Percentiles rank a stretch among this genome's conserved stretches.
phyloP scores from a whole-genome alignment of 2,329 filamentous ascomycete species.

The Byssoonygena ceratinophila region DNA sequence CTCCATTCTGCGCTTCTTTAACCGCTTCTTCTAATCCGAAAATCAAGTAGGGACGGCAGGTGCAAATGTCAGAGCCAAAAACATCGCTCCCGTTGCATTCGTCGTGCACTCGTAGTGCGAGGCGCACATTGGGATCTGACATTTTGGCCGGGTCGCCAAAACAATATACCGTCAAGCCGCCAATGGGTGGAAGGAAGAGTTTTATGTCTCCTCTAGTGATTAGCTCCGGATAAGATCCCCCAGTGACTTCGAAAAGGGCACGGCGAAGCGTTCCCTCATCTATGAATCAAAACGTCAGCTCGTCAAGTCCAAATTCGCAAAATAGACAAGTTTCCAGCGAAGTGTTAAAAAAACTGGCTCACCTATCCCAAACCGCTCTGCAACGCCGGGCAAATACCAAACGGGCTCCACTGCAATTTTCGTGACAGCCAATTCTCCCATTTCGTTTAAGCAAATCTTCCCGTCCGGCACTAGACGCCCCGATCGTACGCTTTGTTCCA shows the following conservation, averaged over 20 bases:
- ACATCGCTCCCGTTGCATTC: slow-evolving; percentile 96
- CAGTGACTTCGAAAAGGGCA: slow-evolving; percentile 87
- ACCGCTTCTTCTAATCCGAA: slow-evolving; percentile 97
- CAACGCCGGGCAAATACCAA: slow-evolving; percentile 78
- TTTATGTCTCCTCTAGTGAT: slow-evolving; percentile 94
- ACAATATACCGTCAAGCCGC: slow-evolving; percentile 89
- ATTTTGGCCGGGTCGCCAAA: slow-evolving; percentile 94
- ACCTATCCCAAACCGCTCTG: slow-evolving; percentile 85
- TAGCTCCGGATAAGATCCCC: slow-evolving; percentile 89
- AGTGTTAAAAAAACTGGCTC: slow-evolving; percentile 21
- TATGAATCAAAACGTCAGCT: slow-evolving; percentile 21
- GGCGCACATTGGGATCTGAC: slow-evolving; percentile 67
- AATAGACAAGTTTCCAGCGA: not conserved
- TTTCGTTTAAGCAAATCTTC: slow-evolving; percentile 77
- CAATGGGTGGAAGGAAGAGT: slow-evolving; percentile 88
- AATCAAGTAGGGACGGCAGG: slow-evolving; percentile 81
- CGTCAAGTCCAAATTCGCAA: not conserved
- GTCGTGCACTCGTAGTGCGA: slow-evolving; percentile 77
- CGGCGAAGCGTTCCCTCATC: slow-evolving; percentile 80
- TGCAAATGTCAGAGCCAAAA: slow-evolving; percentile 96
- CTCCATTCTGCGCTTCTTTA: slow-evolving; percentile 88
- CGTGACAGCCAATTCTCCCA: slow-evolving; percentile 81
- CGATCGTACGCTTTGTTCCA: slow-evolving; percentile 73
- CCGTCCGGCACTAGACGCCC: slow-evolving; percentile 72
- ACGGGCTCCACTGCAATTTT: slow-evolving; percentile 96